These are phyloP conservation scores for Staphylotrichum longicolle DNA, from an alignment of 495 filamentous ascomycete genomes.

Conservation along the genomic window DNA sequence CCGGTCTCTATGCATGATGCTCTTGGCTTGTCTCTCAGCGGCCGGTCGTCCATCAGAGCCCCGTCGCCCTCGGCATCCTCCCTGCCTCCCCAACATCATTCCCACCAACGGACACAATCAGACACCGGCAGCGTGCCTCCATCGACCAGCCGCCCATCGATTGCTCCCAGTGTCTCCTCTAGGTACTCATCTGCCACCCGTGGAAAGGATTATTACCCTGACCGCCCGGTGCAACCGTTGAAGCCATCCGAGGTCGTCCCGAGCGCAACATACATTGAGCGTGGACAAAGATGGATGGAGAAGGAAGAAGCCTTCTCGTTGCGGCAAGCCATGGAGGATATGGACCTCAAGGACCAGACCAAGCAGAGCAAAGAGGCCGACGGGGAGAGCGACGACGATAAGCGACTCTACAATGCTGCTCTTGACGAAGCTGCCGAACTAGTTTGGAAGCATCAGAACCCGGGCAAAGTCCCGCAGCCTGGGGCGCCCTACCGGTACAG, in stretches of 20 bases:
- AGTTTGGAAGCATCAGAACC: constrained; percentile 78
- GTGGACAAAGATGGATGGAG: constrained; percentile 78
- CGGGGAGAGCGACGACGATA: constrained; percentile 56
- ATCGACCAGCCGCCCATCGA: constrained; percentile 35
- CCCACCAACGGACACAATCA: constrained; percentile 38
- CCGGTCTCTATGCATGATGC: constrained; percentile 47
- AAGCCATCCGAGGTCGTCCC: constrained; percentile 54
- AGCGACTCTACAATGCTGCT: constrained; percentile 67
- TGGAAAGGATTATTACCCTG: constrained; percentile 47
- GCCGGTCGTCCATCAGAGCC: constrained; percentile 34
- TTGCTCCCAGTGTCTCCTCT: constrained; percentile 43
- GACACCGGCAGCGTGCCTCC: constrained; percentile 22
- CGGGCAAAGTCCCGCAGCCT: constrained; percentile 52
- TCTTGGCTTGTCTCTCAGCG: constrained; percentile 27
- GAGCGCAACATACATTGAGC: constrained; percentile 71
- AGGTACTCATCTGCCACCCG: constrained; percentile 39
- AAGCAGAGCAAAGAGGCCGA: constrained; percentile 25
- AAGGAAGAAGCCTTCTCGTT: constrained; percentile 77
- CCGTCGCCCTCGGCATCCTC: constrained; percentile 45
- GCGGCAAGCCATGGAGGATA: constrained; percentile 74
- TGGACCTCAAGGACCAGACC: constrained; percentile 46
- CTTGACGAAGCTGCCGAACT: constrained; percentile 84
- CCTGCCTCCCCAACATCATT: constrained; percentile 33
- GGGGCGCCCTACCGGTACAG: constrained; percentile 65
- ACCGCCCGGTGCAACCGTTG: constrained; percentile 38